Evolutionary conservation across 164 flowering plant species (phyloP).

Genomic region (Annona squamosa): DNA sequence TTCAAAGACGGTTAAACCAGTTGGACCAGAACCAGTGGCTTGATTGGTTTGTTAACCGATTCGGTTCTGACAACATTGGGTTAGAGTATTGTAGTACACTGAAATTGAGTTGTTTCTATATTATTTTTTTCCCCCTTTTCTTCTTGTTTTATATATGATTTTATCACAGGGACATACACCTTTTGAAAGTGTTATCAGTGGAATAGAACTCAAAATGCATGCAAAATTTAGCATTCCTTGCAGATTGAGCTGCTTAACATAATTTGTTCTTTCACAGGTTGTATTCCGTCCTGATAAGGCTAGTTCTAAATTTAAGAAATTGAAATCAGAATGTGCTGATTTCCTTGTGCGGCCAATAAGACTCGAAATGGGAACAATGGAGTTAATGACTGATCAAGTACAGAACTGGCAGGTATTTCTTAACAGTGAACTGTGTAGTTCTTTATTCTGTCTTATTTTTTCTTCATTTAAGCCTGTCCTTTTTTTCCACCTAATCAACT

Average conservation of each 20-base stretch:
- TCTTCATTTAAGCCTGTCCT: background rate
- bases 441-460: background rate
- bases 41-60: no score
- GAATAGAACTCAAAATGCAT: no score
- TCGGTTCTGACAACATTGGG: no score
- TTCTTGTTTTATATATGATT: no score
- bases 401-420: slow-evolving; percentile 75
- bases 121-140: no score
- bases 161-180: no score
- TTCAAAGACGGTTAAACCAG: no score
- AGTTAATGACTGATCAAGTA: slow-evolving; percentile 28
- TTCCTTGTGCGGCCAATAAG: slow-evolving; percentile 30
- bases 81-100: no score
- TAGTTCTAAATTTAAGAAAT: slow-evolving; percentile 45
- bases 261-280: slow-evolving; percentile 32
- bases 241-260: background rate
- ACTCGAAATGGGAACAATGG: slow-evolving; percentile 19
- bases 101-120: no score
- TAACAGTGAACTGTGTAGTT: background rate
- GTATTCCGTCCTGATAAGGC: slow-evolving; percentile 61
- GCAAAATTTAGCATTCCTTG: no score
- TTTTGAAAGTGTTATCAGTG: no score
- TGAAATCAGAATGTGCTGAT: slow-evolving; percentile 50
- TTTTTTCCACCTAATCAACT: background rate
- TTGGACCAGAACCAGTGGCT: no score